Percentiles rank a stretch among this genome's conserved stretches.
phyloP scores from a whole-genome alignment of 2,329 filamentous ascomycete species.

The Pseudophaeomoniella oleicola region DNA sequence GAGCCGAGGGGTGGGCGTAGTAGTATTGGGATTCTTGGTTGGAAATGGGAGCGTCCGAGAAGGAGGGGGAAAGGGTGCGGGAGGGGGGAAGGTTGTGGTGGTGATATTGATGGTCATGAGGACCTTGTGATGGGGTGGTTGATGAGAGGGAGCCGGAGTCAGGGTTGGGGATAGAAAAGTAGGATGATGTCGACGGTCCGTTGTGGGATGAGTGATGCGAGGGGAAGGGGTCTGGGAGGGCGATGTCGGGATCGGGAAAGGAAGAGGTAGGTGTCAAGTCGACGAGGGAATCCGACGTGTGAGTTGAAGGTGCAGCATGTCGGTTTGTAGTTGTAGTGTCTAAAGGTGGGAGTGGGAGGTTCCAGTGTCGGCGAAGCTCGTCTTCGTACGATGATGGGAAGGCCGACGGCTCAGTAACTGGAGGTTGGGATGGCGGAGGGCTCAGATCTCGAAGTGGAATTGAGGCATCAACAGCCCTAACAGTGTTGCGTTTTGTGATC shows the following conservation, averaged over 20 bases:
- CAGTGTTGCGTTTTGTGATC: neutral
- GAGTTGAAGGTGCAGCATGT: constrained; percentile 17
- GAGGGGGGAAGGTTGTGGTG: neutral
- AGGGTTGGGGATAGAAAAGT: constrained; percentile 12
- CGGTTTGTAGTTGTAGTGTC: constrained; percentile 6
- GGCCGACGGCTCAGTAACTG: neutral
- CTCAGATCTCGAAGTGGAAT: constrained; percentile 10
- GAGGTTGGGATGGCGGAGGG: constrained; percentile 1
- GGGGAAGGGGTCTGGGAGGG: constrained; percentile 7
- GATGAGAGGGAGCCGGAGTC: constrained; percentile 20
- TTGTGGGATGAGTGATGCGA: neutral
- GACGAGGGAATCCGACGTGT: constrained; percentile 25
- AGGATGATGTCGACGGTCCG: neutral
- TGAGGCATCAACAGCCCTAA: constrained; percentile 1
- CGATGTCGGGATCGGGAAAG: constrained; percentile 16
- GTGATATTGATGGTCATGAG: too few species aligned
- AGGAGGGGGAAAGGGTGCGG: constrained; percentile 2
- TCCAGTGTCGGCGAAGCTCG: constrained; percentile 14
- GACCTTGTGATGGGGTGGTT: constrained; percentile 1
- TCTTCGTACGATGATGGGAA: constrained; percentile 8
- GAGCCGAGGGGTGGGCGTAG: constrained; percentile 14
- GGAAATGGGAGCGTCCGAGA: constrained; percentile 13
- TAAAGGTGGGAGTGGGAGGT: constrained; percentile 9
- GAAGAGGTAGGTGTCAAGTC: constrained; percentile 33
- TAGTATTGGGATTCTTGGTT: constrained; percentile 17